Evolutionary conservation across 2,329 filamentous ascomycete species (phyloP), one percentile per base, ranked within the genome.

Genomic region (Trichoderma simmonsii): DNA sequence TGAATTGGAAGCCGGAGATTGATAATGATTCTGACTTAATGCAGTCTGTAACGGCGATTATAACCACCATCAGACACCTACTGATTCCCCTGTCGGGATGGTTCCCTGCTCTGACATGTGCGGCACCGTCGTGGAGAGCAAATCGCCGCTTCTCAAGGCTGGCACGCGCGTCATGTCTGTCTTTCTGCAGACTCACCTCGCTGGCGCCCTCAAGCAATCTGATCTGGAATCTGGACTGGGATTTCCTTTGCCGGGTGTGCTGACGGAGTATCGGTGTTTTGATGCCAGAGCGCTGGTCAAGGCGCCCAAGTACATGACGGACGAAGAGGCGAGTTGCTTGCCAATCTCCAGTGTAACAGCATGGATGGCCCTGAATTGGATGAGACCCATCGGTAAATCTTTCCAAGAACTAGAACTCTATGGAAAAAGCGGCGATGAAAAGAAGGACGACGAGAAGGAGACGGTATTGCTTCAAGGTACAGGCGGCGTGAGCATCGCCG

Each of bases 31-130:
- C 28, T 69, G 36, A 60, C n/a, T 14, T 14, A 3, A 32, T 7
- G 8, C 72, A 91, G 91, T 93, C 24, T 85, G 84, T 77, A 90
- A 86, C 82, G 91, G 91, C 34, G 83, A 88, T 14, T 93, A 92
- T 82, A 89, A 84, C 77, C 90, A 93, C 80, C 89, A 92, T 5
- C 48, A 43, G n/a, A 70, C 34, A 6, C 65, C 57, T 14, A 26
- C 34, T 12, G 60, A 67, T n/a, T 60, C 26, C 9, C 14, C 48
- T 1, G 34, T 24, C 1, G 64, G 83, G 70, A 76, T 92, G 14
- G 88, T 93, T 1, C 90, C 90, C 1, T 91, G 89, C 79, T 91
- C 90, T 26, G 91, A 93, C 80, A 92, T 91, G 85, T 91, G 90
- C 80, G 91, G 91, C 59, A 84, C 85, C 9, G 83, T 93, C 60